phyloP scores from a whole-genome alignment of 768 basidiomycete genomes.

The Russula griseocarnosa region DNA sequence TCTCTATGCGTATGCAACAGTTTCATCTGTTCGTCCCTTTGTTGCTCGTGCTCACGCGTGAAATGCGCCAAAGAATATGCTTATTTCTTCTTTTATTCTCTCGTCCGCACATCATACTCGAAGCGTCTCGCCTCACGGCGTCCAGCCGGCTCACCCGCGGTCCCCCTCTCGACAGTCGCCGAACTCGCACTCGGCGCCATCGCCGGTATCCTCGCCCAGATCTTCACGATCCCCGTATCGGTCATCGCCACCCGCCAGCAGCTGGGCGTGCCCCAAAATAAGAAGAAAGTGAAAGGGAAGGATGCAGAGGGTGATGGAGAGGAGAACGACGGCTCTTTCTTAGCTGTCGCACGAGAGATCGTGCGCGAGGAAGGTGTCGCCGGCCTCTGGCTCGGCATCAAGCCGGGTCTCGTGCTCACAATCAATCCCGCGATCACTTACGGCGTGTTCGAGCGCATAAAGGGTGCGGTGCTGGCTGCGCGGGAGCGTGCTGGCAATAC shows the following conservation, averaged over 20 bases:
- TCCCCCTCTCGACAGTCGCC: slow-evolving; percentile 63
- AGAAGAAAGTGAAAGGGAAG: not conserved
- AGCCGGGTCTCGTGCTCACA: slow-evolving; percentile 90
- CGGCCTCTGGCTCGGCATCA: slow-evolving; percentile 90
- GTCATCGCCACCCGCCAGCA: slow-evolving; percentile 98
- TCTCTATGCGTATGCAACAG: slow-evolving; percentile 88
- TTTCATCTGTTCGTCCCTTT: not conserved
- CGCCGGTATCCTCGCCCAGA: slow-evolving; percentile 91
- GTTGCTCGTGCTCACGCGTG: not conserved
- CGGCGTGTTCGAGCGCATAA: slow-evolving; percentile 89
- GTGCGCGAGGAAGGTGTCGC: slow-evolving; percentile 81
- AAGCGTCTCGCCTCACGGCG: slow-evolving; percentile 59
- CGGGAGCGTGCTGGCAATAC: slow-evolving; percentile 41
- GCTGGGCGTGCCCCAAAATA: slow-evolving; percentile 50
- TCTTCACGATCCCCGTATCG: slow-evolving; percentile 96
- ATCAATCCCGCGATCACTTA: slow-evolving; percentile 98
- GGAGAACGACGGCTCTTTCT: slow-evolving; percentile 61
- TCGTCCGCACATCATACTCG: slow-evolving; percentile 80
- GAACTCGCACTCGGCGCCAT: slow-evolving; percentile 87
- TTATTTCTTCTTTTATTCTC: slow-evolving; percentile 98
- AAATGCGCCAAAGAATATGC: slow-evolving; percentile 73
- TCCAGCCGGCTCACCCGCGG: slow-evolving; percentile 56
- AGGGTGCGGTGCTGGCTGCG: slow-evolving; percentile 62
- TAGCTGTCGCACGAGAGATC: slow-evolving; percentile 79
- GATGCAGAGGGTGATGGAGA: slow-evolving; percentile 31